phyloP scores from a whole-genome alignment of 345 rosid genomes.

The Schrenkiella parvula region DNA sequence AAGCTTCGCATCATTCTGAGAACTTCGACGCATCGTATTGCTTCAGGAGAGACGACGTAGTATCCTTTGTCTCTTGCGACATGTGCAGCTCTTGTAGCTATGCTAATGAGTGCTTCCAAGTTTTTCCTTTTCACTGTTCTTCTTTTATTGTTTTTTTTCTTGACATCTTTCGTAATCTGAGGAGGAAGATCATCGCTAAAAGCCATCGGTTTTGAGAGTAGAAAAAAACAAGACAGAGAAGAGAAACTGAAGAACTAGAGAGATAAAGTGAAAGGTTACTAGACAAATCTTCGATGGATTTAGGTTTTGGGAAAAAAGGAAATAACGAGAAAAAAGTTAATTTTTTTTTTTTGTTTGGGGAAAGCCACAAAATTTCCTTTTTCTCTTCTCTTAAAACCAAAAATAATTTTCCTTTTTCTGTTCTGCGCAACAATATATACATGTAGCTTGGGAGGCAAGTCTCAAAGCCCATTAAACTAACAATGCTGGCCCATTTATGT shows the following conservation, averaged over 20 bases:
- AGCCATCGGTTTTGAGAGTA: neutral
- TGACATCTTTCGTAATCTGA: neutral
- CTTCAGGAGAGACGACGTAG: constrained; percentile 25
- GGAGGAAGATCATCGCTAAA: constrained; percentile 10
- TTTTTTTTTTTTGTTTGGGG: too few species aligned
- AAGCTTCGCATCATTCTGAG: constrained; percentile 13
- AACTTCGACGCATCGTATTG: neutral
- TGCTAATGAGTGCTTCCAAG: neutral
- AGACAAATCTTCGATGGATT: too few species aligned
- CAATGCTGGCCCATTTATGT: too few species aligned
- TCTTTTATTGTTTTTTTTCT: neutral
- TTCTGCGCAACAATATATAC: too few species aligned
- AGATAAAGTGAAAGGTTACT: neutral
- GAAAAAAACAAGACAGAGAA: neutral
- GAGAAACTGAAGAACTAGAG: too few species aligned
- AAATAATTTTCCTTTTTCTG: too few species aligned
- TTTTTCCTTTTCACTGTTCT: neutral
- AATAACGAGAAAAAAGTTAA: too few species aligned
- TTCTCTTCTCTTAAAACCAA: too few species aligned
- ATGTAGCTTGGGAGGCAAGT: too few species aligned
- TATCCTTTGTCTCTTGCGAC: constrained; percentile 21
- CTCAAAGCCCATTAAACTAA: too few species aligned
- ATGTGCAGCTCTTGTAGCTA: constrained; percentile 4
- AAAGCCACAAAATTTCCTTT: too few species aligned
- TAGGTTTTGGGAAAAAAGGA: too few species aligned